Conservation (phyloP, 2,329 filamentous ascomycete genomes). For the Raffaelea ambrosiae region DNA sequence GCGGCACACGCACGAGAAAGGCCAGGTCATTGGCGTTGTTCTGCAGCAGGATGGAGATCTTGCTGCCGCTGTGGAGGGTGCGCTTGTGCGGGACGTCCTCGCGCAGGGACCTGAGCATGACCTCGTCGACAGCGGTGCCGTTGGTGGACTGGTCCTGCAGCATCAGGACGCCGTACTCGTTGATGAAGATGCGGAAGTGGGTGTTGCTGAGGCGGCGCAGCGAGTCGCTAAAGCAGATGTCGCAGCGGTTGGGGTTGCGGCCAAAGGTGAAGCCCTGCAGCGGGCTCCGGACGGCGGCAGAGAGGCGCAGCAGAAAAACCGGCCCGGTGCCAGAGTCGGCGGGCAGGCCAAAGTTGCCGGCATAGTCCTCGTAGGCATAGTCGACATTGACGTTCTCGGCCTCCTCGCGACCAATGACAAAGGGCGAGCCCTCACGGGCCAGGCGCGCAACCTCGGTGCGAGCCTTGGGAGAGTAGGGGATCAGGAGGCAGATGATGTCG, state of each 20-base stretch:
- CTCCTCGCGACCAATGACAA: constrained; percentile 40
- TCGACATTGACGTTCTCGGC: constrained; percentile 43
- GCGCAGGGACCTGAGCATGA: constrained; percentile 42
- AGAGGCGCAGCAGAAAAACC: constrained; percentile 75
- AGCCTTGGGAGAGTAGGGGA: constrained; percentile 67
- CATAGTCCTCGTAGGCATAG: constrained; percentile 41
- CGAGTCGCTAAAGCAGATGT: constrained; percentile 62
- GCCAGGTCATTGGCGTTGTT: constrained; percentile 51
- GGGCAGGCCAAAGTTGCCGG: constrained; percentile 41
- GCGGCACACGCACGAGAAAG: constrained; percentile 81
- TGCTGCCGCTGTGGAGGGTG: constrained; percentile 63
- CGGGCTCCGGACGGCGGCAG: constrained; percentile 60
- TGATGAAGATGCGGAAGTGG: constrained; percentile 94
- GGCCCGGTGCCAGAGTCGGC: constrained; percentile 41
- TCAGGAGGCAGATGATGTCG: constrained; percentile 82
- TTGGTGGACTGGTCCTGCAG: constrained; percentile 94
- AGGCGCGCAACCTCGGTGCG: constrained; percentile 57
- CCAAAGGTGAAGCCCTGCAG: constrained; percentile 77
- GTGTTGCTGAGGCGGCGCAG: constrained; percentile 76
- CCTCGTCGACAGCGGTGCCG: constrained; percentile 76
- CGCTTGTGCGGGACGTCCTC: constrained; percentile 29
- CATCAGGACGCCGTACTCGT: constrained; percentile 80
- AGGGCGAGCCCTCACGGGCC: constrained; percentile 35
- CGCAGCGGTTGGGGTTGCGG: constrained; percentile 62
- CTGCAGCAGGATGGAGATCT: constrained; percentile 60